Base-by-base conservation (phyloP, 768 basidiomycete species). In the Filobasidium floriforme region DNA sequence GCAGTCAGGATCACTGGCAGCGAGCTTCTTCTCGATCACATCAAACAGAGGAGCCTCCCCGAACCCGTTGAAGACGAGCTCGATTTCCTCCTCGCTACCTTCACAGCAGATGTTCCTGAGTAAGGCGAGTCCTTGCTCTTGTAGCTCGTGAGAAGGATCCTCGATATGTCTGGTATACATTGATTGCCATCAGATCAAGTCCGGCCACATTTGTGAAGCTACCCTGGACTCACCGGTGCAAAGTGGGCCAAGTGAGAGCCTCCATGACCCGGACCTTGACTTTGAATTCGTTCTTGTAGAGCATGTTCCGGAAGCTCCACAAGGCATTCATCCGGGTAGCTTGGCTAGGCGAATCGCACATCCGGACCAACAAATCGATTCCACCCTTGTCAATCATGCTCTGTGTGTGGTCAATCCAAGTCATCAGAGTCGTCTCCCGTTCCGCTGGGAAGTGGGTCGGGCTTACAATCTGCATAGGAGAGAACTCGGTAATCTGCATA, bases 291-390 rank as follows among this genome's bases (percentile, higher is more conserved):
- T 86, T 84, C 72, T 86, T 87, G 74, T 84, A 84, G 1, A 90
- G 74, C n/a, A 90, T 74, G 72, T 93, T 96, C 76, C 90, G 91
- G 41, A 92, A 77, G 0, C 88, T 88, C 91, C 92, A 93, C n/a
- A 93, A 73, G 0, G 88, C 85, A 68, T 86, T 90, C 32, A 88
- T 75, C 7, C 85, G 81, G 7, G 92, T 80, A 0, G 82, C 81
- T 10, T 82, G 80, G 66, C 89, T 86, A 0, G 80, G 80, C 9
- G 80, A 80, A 29, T 80, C 76, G 3, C 88, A 76, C 1, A 92
- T 79, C 59, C 83, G 80, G 32, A 87, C 83, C 10, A 93, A 80
- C 1, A 88, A 80, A 1, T 83, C 80, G 63, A 92, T 81, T 0
- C 89, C 80, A 0, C 87, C 88, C 66, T 88, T 82, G 40, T 86